phyloP scores from a whole-genome alignment of 345 rosid species.

The Eucalyptus decipiens region DNA sequence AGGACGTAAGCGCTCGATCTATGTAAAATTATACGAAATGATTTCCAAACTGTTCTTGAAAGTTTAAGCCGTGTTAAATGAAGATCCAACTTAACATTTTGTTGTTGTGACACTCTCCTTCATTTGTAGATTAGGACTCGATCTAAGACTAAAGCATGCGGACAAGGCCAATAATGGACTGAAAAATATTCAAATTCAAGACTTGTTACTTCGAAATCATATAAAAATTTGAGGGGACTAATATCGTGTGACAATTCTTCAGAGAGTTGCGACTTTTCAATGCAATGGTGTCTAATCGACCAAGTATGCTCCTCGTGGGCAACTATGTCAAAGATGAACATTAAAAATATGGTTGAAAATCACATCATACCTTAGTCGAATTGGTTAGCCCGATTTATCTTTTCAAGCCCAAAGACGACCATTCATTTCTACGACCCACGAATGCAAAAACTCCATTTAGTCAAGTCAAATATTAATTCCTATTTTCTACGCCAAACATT shows the following conservation, averaged over 20 bases:
- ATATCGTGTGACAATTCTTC: background rate
- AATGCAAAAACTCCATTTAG: background rate
- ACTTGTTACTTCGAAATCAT: background rate
- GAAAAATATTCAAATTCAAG: background rate
- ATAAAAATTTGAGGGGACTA: background rate
- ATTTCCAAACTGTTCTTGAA: background rate
- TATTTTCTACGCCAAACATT: background rate
- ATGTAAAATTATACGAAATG: background rate
- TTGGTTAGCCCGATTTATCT: background rate
- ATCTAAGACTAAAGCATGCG: background rate
- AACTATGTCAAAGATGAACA: background rate
- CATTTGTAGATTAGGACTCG: background rate
- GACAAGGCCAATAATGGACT: background rate
- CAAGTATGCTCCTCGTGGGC: background rate
- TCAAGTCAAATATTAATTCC: background rate
- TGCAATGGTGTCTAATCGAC: background rate
- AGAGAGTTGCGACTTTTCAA: background rate
- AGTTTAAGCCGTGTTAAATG: background rate
- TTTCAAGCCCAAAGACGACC: background rate
- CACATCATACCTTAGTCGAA: background rate
- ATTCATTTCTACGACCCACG: background rate
- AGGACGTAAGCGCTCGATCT: fast-evolving
- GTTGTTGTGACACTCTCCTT: background rate
- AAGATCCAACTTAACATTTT: background rate
- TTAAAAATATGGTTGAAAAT: background rate